Percentiles rank a stretch among this genome's conserved stretches.
These are phyloP conservation scores for Fusarium vanettenii DNA, from an alignment of 2,329 filamentous ascomycete species.

Conservation along the genomic window DNA sequence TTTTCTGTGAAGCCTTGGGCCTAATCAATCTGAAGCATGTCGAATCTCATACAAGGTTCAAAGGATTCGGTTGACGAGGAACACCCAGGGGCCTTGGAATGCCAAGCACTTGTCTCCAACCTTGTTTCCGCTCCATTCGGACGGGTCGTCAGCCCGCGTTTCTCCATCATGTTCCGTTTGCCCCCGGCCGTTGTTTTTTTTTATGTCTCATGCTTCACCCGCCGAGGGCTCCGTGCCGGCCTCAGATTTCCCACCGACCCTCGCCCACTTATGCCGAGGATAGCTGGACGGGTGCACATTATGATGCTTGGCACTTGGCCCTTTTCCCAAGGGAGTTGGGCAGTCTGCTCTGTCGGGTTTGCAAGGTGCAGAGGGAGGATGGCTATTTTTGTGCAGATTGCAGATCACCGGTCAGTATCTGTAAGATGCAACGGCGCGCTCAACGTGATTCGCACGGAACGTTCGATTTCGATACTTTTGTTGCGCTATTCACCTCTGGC, in stretches of 20 bases:
- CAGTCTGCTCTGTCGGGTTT: background rate
- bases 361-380: background rate
- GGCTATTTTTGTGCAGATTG: constrained; percentile 18
- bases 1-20: background rate
- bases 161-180: constrained; percentile 2
- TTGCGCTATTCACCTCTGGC: constrained; percentile 14
- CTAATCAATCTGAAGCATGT: constrained; percentile 12
- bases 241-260: background rate
- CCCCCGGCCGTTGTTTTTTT: background rate
- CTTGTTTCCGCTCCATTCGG: background rate
- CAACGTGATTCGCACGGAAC: constrained; percentile 28
- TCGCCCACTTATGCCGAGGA: background rate
- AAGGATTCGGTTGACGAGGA: constrained; percentile 5
- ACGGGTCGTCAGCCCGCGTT: background rate
- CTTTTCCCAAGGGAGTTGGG: background rate
- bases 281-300: background rate
- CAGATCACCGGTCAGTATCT: constrained; percentile 13
- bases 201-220: background rate
- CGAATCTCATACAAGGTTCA: constrained; percentile 16
- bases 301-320: background rate
- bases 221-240: background rate
- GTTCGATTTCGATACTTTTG: background rate
- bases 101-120: constrained; percentile 9
- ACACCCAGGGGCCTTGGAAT: background rate
- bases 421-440: constrained; percentile 20